These are phyloP conservation scores for Pachysandra terminalis DNA, from an alignment of 164 flowering plant species.

Conservation along the genomic window DNA sequence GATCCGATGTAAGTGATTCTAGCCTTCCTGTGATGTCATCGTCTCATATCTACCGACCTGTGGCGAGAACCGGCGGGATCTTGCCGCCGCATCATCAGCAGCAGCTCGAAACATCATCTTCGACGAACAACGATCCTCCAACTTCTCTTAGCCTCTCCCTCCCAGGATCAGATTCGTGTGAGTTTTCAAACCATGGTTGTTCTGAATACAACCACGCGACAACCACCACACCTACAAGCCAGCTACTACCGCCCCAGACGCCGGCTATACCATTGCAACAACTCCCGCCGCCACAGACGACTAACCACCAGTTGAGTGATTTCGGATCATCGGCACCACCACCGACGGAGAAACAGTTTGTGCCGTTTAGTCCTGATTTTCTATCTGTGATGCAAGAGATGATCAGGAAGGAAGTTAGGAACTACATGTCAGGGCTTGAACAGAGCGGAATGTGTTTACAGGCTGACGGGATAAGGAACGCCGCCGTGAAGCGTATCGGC, in stretches of 20 bases:
- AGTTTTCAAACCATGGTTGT: constrained; percentile 5
- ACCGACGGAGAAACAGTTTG: constrained; percentile 30
- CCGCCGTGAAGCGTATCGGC: constrained; percentile 30
- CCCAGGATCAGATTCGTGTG: constrained; percentile 35
- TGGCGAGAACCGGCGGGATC: constrained; percentile 33
- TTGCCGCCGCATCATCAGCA: constrained; percentile 13
- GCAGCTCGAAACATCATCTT: constrained; percentile 14
- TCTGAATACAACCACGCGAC: neutral
- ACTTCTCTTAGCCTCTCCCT: constrained; percentile 44
- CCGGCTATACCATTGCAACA: neutral
- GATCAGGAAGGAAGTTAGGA: constrained; percentile 61
- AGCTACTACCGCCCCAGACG: neutral
- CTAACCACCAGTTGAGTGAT: neutral
- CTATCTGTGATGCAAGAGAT: constrained; percentile 56
- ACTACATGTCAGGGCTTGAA: constrained; percentile 46
- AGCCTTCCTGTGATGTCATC: constrained; percentile 23
- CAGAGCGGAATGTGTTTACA: constrained; percentile 12
- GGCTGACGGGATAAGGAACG: constrained; percentile 34
- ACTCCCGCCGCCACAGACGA: neutral
- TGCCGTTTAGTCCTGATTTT: constrained; percentile 40
- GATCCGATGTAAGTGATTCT: constrained; percentile 56
- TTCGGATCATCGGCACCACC: neutral
- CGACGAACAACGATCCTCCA: constrained; percentile 27
- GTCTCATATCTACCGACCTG: constrained; percentile 40
- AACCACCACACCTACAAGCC: neutral